Evolutionary conservation across 257 asterid species (phyloP).

Genomic region (Parsonsia alboflavescens): DNA sequence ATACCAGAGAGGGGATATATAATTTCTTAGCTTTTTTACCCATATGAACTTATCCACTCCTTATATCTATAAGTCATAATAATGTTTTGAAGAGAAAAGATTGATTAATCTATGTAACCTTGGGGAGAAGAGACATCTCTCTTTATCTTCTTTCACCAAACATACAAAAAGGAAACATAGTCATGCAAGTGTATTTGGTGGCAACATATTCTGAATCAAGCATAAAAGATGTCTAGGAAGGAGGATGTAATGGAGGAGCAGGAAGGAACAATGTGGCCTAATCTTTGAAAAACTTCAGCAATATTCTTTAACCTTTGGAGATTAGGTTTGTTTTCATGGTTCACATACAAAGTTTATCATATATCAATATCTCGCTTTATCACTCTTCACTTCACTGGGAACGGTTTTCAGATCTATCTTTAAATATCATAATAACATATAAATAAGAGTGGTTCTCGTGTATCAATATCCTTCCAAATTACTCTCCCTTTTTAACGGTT

Average conservation of each 20-base stretch:
- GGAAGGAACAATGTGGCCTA: not conserved
- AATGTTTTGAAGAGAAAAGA: not conserved
- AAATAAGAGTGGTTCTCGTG: too few relatives aligned
- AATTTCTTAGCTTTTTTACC: not conserved
- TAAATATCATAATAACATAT: too few relatives aligned
- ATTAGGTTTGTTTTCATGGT: constrained; percentile 6
- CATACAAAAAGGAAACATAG: not conserved
- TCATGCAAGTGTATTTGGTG: not conserved
- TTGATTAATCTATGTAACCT: not conserved
- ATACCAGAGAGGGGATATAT: not conserved
- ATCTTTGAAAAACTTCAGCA: not conserved
- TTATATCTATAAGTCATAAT: not conserved
- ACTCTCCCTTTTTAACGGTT: too few relatives aligned
- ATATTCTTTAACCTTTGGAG: not conserved
- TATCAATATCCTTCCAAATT: too few relatives aligned
- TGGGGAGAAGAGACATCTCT: not conserved
- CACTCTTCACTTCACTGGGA: too few relatives aligned
- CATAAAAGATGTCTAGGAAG: not conserved
- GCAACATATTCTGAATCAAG: not conserved
- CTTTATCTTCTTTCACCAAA: not conserved
- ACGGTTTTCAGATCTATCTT: too few relatives aligned
- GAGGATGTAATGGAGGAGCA: not conserved
- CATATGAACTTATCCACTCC: not conserved
- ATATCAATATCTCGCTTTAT: not conserved
- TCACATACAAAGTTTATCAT: not conserved